Evolutionary conservation across 106 monocot species (phyloP).

Genomic region (Posidonia australis): DNA sequence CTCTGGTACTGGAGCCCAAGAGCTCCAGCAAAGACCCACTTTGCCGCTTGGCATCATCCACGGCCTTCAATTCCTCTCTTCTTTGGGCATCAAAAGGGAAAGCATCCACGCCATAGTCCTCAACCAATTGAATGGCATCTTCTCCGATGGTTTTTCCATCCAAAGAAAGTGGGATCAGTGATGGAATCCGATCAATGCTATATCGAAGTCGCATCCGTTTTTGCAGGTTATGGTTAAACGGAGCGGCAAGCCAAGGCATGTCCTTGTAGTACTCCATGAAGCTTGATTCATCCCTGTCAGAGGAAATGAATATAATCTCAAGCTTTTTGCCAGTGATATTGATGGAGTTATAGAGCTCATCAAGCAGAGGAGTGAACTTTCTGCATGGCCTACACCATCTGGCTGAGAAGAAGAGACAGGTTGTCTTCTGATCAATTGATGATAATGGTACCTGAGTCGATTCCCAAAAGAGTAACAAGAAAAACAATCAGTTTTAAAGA

Average conservation of each 20-base stretch:
- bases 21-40: constrained; percentile 19
- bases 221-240: constrained; percentile 8
- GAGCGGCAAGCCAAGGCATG: constrained; percentile 36
- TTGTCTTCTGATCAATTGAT: constrained; percentile 17
- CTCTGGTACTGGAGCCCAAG: constrained; percentile 13
- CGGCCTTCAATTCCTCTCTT: constrained; percentile 20
- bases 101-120: constrained; percentile 27
- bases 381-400: constrained; percentile 38
- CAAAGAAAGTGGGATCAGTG: constrained; percentile 14
- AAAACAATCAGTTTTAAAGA: background rate
- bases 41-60: constrained; percentile 15
- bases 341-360: constrained; percentile 24
- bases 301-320: constrained; percentile 30
- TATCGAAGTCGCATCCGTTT: constrained; percentile 1
- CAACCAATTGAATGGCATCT: constrained; percentile 24
- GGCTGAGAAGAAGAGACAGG: constrained; percentile 36
- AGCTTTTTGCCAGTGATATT: background rate
- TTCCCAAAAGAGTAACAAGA: background rate
- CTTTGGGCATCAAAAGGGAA: constrained; percentile 29
- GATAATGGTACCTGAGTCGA: constrained; percentile 18
- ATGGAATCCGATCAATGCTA: constrained; percentile 23
- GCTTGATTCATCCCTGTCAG: constrained; percentile 17
- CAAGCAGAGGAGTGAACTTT: constrained; percentile 20
- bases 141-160: constrained; percentile 8
- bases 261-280: constrained; percentile 12